Evolutionary conservation across 225 moss, liverwort and hornwort species (phyloP).

Genomic region (Bryoerythrophyllum caledonicum): DNA sequence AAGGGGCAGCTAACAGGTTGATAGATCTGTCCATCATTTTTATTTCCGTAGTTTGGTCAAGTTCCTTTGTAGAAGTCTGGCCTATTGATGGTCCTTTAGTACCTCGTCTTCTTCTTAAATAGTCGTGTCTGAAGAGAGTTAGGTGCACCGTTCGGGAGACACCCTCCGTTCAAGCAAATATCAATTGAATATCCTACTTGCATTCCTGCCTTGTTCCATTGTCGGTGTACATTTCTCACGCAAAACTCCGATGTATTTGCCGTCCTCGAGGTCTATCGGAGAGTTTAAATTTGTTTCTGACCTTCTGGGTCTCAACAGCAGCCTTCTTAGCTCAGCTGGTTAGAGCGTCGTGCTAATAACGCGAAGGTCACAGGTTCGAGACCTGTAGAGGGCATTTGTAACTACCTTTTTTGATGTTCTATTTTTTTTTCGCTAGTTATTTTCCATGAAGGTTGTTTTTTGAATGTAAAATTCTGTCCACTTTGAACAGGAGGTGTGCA

Average conservation of each 20-base stretch:
- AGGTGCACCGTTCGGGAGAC: slow-evolving; percentile 4
- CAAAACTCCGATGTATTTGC: no score
- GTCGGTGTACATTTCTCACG: no score
- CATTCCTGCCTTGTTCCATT: background rate
- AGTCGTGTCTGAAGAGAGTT: background rate
- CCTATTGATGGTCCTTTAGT: slow-evolving; percentile 6
- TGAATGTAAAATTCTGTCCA: background rate
- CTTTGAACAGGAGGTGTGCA: no score
- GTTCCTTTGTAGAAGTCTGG: background rate
- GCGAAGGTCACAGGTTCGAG: slow-evolving; percentile 7
- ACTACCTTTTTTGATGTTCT: no score
- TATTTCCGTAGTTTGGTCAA: background rate
- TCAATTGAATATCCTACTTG: background rate
- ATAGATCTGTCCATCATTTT: background rate
- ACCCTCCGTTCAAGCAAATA: slow-evolving; percentile 4
- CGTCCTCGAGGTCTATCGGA: no score
- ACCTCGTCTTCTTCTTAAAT: slow-evolving; percentile 17
- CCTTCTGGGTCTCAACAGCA: no score
- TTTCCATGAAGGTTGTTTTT: background rate
- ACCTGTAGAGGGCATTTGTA: background rate
- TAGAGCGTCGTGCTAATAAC: slow-evolving; percentile 34
- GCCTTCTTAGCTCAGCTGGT: slow-evolving; percentile 3
- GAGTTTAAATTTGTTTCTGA: no score
- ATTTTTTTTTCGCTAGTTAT: background rate
- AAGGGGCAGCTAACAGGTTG: slow-evolving; percentile 45